Base-by-base conservation (phyloP, 2,329 filamentous ascomycete species). In the Aphanocladium album region DNA sequence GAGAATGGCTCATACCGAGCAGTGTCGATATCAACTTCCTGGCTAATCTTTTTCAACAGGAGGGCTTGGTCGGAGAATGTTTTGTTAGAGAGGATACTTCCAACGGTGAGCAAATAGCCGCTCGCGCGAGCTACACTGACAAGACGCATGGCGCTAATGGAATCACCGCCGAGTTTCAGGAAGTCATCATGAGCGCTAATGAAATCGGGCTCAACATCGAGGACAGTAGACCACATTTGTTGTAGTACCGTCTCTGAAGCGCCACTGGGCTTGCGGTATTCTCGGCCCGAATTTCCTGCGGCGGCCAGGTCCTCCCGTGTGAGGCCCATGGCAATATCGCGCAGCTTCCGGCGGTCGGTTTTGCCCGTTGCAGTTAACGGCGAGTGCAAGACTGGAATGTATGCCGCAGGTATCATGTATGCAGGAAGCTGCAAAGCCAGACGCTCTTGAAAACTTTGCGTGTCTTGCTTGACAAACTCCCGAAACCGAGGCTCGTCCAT, bases 141-240 rank as follows among this genome's bases (percentile, higher is more conserved):
- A 35, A 51, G 47, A 25, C 30, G 43, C 62, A 63, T 63, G 12
- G 62, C 62, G 16, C 58, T 61, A 9, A 63, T 63, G 21, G 61
- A 63, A 47, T 63, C 62, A 55, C 62, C 62, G n/a, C 62, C 59
- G 30, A 58, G 54, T 5, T 59, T 60, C 30, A 63, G 57, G 30
- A 63, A 63, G 0, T 59, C 56, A 53, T 55, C 25, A 27, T 63
- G 49, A 33, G 60, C 57, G 9, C 53, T 63, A n/a, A 63, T 58
- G 9, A 19, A 9, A 6, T 50, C 23, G 1, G 59, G 27, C 21
- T 54, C 47, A 39, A 61, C 19, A 19, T 63, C 60, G 14, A 63
- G 49, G 21, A 55, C 39, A 25, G 57, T 47, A 33, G 53, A 53
- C 39, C 58, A 61, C 37, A 60, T 45, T 8, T 61, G 27, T 14